Conservation (phyloP, 2,329 filamentous ascomycete species). For the Talaromyces sp. region DNA sequence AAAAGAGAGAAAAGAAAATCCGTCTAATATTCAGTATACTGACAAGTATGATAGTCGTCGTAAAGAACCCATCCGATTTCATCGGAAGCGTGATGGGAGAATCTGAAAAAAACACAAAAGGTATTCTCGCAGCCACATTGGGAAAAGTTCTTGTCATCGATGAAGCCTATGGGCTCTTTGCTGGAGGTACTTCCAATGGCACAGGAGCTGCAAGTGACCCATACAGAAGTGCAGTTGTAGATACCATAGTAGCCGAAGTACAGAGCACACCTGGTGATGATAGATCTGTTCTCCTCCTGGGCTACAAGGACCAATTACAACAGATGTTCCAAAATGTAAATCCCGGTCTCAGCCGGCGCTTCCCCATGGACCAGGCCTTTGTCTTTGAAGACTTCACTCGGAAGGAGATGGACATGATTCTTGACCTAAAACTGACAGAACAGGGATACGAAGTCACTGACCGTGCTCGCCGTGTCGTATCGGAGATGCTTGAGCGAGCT, state of each 20-base stretch:
- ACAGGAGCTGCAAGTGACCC: slow-evolving; percentile 34
- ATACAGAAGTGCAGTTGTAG: slow-evolving; percentile 63
- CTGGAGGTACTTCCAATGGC: slow-evolving; percentile 26
- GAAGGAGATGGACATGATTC: slow-evolving; percentile 53
- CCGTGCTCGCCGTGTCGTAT: slow-evolving; percentile 50
- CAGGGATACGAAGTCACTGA: slow-evolving; percentile 51
- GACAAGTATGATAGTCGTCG: slow-evolving; percentile 49
- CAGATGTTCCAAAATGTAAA: slow-evolving; percentile 72
- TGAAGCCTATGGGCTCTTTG: slow-evolving; percentile 66
- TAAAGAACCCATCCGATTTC: slow-evolving; percentile 72
- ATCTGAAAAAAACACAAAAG: slow-evolving; percentile 69
- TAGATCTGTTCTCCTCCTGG: slow-evolving; percentile 66
- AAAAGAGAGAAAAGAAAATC: neutral
- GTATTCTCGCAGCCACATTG: slow-evolving; percentile 59
- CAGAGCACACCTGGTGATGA: slow-evolving; percentile 68
- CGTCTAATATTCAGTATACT: slow-evolving; percentile 5
- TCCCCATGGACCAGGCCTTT: slow-evolving; percentile 61
- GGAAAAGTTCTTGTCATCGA: slow-evolving; percentile 79
- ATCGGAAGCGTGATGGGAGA: slow-evolving; percentile 59
- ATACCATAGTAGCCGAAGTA: slow-evolving; percentile 70
- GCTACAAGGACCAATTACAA: slow-evolving; percentile 66
- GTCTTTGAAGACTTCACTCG: slow-evolving; percentile 65
- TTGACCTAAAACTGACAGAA: slow-evolving; percentile 59
- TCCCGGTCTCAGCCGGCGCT: slow-evolving; percentile 63
- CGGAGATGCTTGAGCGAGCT: slow-evolving; percentile 57